A percentile compares a stretch with the other conserved stretches of the same genome.
These are phyloP conservation scores for Acacia melanoxylon DNA, from an alignment of 306 rosid species.

Conservation along the genomic window DNA sequence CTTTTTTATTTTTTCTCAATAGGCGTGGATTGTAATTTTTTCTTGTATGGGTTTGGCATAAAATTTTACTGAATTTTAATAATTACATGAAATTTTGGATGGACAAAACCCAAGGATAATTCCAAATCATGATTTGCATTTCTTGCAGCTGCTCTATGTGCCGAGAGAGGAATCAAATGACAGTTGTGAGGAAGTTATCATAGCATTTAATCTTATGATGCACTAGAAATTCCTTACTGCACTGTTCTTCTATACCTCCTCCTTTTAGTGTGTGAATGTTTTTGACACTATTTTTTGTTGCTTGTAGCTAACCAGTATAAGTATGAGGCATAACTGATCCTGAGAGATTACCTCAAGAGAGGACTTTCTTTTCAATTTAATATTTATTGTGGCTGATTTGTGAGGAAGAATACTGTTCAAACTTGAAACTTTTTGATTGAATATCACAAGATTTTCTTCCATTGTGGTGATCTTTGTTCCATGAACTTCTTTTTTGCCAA, in stretches of 20 bases:
- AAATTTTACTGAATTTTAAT: too few species aligned
- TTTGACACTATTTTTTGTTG: neutral
- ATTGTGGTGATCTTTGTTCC: neutral
- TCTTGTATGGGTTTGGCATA: too few species aligned
- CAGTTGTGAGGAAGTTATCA: slow-evolving; percentile 32
- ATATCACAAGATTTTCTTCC: neutral
- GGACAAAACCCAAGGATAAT: neutral
- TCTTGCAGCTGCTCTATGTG: slow-evolving; percentile 77
- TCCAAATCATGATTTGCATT: slow-evolving; percentile 10
- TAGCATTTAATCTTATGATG: slow-evolving; percentile 2
- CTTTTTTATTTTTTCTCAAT: too few species aligned
- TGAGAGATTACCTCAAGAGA: too few species aligned
- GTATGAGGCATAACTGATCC: too few species aligned
- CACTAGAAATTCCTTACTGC: neutral
- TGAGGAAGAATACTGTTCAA: neutral
- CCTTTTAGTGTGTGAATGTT: neutral
- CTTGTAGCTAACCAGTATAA: neutral
- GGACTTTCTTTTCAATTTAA: neutral
- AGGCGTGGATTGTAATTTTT: too few species aligned
- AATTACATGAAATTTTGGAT: neutral
- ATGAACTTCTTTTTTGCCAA: neutral
- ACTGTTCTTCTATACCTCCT: neutral
- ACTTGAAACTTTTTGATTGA: neutral
- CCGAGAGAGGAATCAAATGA: slow-evolving; percentile 50
- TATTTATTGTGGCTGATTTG: neutral